Evolutionary conservation across 768 basidiomycete species (phyloP), one percentile per base, ranked within the genome.

Genomic region (Tremella yokohamensis): DNA sequence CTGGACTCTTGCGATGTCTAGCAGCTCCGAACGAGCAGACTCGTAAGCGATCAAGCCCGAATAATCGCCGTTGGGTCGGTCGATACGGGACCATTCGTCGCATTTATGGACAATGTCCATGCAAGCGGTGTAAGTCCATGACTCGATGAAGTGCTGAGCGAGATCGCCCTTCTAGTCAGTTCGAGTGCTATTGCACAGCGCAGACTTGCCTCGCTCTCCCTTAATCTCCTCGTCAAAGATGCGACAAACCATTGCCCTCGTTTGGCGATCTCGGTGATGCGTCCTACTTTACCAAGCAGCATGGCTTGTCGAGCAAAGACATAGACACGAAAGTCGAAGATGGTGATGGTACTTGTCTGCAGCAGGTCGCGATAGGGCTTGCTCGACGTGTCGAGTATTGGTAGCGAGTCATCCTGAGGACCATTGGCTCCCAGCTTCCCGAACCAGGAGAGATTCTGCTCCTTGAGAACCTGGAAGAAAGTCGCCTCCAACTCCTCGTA

Each of bases 311-410:
- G 82, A 22, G 89, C 85, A 51, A 97, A 86, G 18, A 98, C 81
- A 74, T 96, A 99, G 66, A 86, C 83, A 49, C 93, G 84, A 66
- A 97, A 87, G 79, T 98, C 96, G 71, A 98, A 94, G 8, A 94
- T 83, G 3, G 90, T 88, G 64, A 99, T 93, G 4, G 85, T 83
- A 77, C 94, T 96, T 22, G 86, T 84, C 20, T 92, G 83, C 58
- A 97, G 90, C 47, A 94, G 81, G 56, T 93, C 88, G 15, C 88
- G 83, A 69, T 96, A 97, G 1, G 88, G 84, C 70, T 96, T 97
- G 78, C 84, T 85, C 34, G 80, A 79, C 3, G 84, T 78, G 8
- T 88, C 87, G n/a, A 97, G 80, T 40, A 97, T 79, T 0, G 92
- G 86, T 19, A 82, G 70, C 1, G 88, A 86, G 65, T 96, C 93